Evolutionary conservation across 805 yeast genomes (phyloP), one percentile per base, ranked within the genome.

Genomic region (Ogataea methylovora): DNA sequence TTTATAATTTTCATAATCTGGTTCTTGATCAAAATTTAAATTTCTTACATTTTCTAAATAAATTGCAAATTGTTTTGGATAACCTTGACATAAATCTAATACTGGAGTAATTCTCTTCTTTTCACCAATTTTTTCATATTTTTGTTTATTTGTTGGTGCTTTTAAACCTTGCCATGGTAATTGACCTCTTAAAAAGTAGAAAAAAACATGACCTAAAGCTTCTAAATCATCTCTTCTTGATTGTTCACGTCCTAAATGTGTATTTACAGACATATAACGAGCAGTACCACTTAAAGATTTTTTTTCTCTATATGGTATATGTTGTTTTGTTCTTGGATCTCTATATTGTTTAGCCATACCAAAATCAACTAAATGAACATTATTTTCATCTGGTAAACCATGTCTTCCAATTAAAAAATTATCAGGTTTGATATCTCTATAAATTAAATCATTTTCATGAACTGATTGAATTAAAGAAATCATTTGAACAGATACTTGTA

Each of bases 281-380:
- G 97, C 98, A 3, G 98, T 92, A 32, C 98, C 98, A 58, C 95
- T 83, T 44, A 92, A 67, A 5, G 95, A 85, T 62, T 92, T 92
- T 59, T 88, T 85, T 59, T 92, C 98, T 50, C 97, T 73, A 61
- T 88, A 92, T 22, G 98, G 97, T 45, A 92, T 92, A 60, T 92
- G 98, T 53, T 81, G 83, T 53, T 86, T 86, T 10, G 97, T 82
- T 59, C 85, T 83, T 35, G 97, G 97, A 63, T 92, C 98, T 55
- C 97, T 77, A 62, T 88, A 92, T 54, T 85, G 94, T 61, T 92
- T 92, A 21, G 97, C 97, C 97, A 92, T 92, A 43, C 98, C 98
- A 56, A 92, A 92, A 62, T 92, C 98, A 36, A 92, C 94, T 42
- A 92, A 69, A 61, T 85, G 87, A 34, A 92, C 84, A 38, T 73